phyloP scores from a whole-genome alignment of 192 early-diverging fungal species.

The Linnemannia schmuckeri region DNA sequence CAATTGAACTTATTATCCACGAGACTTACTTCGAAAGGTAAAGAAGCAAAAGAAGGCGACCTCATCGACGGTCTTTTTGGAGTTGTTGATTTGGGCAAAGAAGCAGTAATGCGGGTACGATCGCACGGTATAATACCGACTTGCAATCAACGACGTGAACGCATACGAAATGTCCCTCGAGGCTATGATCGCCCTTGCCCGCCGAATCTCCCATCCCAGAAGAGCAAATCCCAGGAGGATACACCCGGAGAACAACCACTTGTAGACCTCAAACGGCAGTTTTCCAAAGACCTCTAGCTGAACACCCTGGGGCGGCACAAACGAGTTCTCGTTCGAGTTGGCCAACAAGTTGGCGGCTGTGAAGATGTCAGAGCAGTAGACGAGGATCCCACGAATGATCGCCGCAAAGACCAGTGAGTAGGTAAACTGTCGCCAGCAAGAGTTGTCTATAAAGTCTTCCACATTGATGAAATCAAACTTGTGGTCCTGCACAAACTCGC shows the following conservation, averaged over 20 bases:
- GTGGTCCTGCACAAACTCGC: constrained; percentile 84
- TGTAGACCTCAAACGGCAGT: constrained; percentile 60
- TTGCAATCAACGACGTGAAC: constrained; percentile 81
- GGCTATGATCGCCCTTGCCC: constrained; percentile 73
- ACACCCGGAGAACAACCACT: constrained; percentile 72
- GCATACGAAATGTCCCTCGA: constrained; percentile 83
- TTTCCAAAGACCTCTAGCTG: constrained; percentile 16
- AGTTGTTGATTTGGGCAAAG: constrained; percentile 78
- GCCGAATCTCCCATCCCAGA: constrained; percentile 75
- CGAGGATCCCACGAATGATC: constrained; percentile 78
- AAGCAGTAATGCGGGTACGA: constrained; percentile 88
- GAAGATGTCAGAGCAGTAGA: constrained; percentile 87
- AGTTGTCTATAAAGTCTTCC: constrained; percentile 73
- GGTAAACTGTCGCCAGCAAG: constrained; percentile 57
- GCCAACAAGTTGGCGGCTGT: constrained; percentile 76
- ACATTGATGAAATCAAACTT: constrained; percentile 92
- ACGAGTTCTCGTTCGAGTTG: constrained; percentile 27
- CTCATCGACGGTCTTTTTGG: constrained; percentile 72
- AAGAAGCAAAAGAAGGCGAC: constrained; percentile 91
- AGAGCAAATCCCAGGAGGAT: constrained; percentile 78
- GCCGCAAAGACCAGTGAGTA: constrained; percentile 73
- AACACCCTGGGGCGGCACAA: constrained; percentile 5
- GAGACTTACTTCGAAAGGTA: constrained; percentile 77
- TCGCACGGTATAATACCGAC: constrained; percentile 78
- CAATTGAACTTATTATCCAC: constrained; percentile 11